Conservation (phyloP, 108 stramenopile species). For the Skeletonema tropicum region DNA sequence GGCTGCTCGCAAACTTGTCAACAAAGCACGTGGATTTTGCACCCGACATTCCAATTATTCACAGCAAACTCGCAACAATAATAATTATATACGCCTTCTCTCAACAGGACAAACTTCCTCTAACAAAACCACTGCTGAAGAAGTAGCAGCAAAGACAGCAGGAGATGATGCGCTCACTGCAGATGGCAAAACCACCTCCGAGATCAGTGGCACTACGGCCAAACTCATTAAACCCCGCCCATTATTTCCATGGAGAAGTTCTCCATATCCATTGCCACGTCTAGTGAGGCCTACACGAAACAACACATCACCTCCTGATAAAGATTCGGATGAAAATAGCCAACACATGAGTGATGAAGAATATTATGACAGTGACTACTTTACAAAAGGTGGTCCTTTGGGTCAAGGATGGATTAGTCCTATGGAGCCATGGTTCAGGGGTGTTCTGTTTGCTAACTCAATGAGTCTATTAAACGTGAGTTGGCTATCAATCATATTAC, state of each 20-base stretch:
- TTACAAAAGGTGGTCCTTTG: conserved; percentile 34
- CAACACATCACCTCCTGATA: neutral
- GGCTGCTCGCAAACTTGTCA: neutral
- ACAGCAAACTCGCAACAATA: neutral
- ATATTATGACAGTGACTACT: conserved; percentile 27
- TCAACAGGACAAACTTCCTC: neutral
- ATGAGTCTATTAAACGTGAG: conserved; percentile 25
- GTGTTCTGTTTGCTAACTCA: conserved; percentile 12
- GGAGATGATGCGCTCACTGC: conserved; percentile 2
- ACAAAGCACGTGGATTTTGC: neutral
- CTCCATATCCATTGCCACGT: conserved; percentile 29
- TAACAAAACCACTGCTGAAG: neutral
- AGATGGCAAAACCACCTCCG: neutral
- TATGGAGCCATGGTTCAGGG: conserved; percentile 39
- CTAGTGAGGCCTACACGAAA: conserved; percentile 8
- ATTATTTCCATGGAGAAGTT: conserved; percentile 41
- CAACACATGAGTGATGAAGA: neutral
- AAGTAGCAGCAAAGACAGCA: neutral
- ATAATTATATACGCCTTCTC: neutral
- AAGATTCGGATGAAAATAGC: conserved; percentile 4
- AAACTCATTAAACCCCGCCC: conserved; percentile 22
- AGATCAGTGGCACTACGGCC: neutral
- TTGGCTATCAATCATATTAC: conserved; percentile 17
- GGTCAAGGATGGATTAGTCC: conserved; percentile 41
- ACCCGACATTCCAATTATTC: neutral